phyloP scores from a whole-genome alignment of 306 rosid genomes.

The Benincasa hispida region DNA sequence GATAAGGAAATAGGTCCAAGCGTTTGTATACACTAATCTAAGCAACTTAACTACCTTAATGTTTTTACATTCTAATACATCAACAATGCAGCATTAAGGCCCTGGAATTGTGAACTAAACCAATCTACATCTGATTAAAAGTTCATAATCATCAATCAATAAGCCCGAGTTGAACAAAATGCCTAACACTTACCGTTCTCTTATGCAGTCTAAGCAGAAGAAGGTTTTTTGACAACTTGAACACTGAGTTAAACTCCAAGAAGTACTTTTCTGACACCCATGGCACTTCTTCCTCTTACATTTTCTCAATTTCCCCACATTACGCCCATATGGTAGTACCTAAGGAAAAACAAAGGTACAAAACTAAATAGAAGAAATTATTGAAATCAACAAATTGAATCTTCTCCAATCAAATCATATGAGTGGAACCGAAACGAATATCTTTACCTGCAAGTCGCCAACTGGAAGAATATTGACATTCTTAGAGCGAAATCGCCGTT shows the following conservation, averaged over 20 bases:
- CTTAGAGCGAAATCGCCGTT: conserved; percentile 78
- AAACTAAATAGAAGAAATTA: conserved; percentile 6
- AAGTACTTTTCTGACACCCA: conserved; percentile 65
- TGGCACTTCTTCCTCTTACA: conserved; percentile 71
- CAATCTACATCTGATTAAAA: background rate
- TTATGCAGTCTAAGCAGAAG: conserved; percentile 82
- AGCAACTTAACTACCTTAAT: background rate
- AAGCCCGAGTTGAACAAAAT: background rate
- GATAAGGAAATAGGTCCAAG: background rate
- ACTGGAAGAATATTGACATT: conserved; percentile 52
- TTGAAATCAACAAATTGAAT: conserved; percentile 4
- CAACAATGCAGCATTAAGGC: background rate
- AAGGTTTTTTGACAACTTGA: conserved; percentile 63
- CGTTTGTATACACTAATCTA: background rate
- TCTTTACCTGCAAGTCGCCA: conserved; percentile 50
- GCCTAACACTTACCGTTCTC: conserved; percentile 48
- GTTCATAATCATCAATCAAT: background rate
- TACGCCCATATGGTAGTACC: conserved; percentile 37
- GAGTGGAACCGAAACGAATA: background rate
- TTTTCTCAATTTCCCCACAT: conserved; percentile 33
- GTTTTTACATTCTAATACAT: background rate
- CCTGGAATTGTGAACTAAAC: background rate
- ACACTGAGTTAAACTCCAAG: conserved; percentile 54
- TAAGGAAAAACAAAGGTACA: background rate
- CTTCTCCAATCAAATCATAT: background rate